These are phyloP conservation scores for Strigomonas culicis DNA, from an alignment of 208 protist genomes.

Conservation along the genomic window DNA sequence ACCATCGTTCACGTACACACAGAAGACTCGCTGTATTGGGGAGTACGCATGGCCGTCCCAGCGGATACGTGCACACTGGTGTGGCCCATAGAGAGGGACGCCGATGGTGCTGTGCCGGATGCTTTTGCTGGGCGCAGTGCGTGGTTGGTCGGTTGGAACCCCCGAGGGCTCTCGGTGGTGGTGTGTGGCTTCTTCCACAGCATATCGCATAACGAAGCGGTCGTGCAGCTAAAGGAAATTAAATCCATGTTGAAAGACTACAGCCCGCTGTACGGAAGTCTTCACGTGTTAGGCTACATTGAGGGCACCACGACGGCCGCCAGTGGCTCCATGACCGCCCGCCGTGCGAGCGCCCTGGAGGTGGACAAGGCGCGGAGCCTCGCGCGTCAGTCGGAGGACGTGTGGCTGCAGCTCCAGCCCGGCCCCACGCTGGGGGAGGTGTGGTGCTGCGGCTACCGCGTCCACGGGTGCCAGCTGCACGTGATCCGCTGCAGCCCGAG, in stretches of 20 bases:
- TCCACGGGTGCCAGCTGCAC: constrained; percentile 81
- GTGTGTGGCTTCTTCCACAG: constrained; percentile 49
- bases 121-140: constrained; percentile 9
- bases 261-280: constrained; percentile 20
- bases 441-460: constrained; percentile 76
- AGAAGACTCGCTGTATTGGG: background rate
- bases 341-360: constrained; percentile 14
- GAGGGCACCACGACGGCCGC: constrained; percentile 14
- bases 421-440: constrained; percentile 70
- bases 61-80: constrained; percentile 74
- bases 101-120: no score
- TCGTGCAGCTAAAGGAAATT: constrained; percentile 29
- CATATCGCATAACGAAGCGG: constrained; percentile 32
- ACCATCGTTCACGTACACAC: background rate
- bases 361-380: background rate
- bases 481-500: constrained; percentile 64
- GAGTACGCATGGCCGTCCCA: constrained; percentile 13
- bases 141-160: constrained; percentile 85
- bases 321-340: background rate
- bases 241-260: constrained; percentile 21
- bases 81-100: constrained; percentile 37
- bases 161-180: constrained; percentile 62
- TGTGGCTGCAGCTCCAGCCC: constrained; percentile 75
- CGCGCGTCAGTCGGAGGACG: constrained; percentile 48
- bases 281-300: constrained; percentile 60